phyloP scores from a whole-genome alignment of 75 land plant species.

The Picea sitchensis region DNA sequence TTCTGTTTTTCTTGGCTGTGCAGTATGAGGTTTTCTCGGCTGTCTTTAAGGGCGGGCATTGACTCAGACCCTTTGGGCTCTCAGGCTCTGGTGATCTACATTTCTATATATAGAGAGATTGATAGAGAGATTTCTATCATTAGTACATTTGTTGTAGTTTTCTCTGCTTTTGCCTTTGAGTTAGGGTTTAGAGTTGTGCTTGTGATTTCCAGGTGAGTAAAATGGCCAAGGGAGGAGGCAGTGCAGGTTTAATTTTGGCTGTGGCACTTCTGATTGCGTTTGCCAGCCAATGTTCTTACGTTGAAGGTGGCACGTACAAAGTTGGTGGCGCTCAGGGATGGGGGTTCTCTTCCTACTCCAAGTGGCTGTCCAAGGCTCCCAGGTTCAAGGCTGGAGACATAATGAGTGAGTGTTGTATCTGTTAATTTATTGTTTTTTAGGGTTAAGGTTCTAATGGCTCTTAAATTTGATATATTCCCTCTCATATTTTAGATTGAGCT shows the following conservation, averaged over 20 bases:
- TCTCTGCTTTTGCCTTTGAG: not conserved
- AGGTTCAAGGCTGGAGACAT: not conserved
- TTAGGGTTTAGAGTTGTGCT: not conserved
- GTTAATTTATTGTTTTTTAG: not conserved
- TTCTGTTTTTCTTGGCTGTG: no score
- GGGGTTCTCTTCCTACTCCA: not conserved
- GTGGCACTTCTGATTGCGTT: not conserved
- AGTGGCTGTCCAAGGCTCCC: not conserved
- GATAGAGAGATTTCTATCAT: no score
- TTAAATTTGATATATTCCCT: no score
- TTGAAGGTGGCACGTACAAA: not conserved
- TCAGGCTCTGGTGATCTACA: no score
- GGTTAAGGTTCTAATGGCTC: no score
- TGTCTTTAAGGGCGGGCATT: no score
- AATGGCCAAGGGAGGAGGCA: constrained; percentile 10
- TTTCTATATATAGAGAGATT: no score
- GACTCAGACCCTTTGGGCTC: no score
- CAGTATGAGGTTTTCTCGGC: no score
- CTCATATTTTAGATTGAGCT: no score
- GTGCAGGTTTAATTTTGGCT: not conserved
- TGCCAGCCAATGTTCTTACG: not conserved
- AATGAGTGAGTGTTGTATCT: not conserved
- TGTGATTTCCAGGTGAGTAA: not conserved
- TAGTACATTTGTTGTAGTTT: no score
- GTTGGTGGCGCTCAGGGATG: not conserved